These are phyloP conservation scores for Gnomoniopsis smithogilvyi DNA, from an alignment of 2,329 filamentous ascomycete species.

Conservation along the genomic window DNA sequence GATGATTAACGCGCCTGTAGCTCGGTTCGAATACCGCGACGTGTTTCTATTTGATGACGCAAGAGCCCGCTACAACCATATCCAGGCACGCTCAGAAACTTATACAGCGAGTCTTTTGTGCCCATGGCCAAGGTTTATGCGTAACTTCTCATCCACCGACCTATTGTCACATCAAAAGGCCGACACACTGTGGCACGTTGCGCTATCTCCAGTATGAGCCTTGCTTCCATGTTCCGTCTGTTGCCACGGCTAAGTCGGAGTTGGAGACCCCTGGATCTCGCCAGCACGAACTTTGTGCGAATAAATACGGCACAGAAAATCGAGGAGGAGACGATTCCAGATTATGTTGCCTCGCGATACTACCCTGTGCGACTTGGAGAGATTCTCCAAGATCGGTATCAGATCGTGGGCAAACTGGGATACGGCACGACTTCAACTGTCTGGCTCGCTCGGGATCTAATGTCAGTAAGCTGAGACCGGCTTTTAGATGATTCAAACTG, in stretches of 20 bases:
- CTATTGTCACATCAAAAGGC: not conserved
- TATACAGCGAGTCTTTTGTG: no score
- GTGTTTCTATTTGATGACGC: not conserved
- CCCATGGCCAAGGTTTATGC: no score
- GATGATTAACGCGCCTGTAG: not conserved
- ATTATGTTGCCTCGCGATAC: conserved; percentile 17
- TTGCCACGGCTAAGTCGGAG: not conserved
- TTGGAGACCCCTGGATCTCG: not conserved
- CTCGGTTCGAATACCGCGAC: not conserved
- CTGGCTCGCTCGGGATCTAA: conserved; percentile 23
- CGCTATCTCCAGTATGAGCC: not conserved
- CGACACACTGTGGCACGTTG: not conserved
- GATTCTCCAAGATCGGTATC: conserved; percentile 20
- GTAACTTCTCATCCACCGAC: not conserved
- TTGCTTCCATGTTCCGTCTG: not conserved
- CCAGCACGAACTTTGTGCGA: not conserved
- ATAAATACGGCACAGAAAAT: conserved; percentile 27
- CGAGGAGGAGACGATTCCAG: conserved; percentile 21
- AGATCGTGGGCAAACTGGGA: conserved; percentile 23
- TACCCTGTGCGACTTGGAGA: conserved; percentile 23
- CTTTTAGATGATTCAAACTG: no score
- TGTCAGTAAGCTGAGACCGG: no score
- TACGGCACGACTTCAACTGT: conserved; percentile 23
- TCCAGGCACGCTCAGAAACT: no score
- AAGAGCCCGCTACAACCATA: not conserved